A percentile compares a stretch with the other conserved stretches of the same genome.
phyloP scores from a whole-genome alignment of 2,329 filamentous ascomycete genomes.

The Sphaceloma murrayae region DNA sequence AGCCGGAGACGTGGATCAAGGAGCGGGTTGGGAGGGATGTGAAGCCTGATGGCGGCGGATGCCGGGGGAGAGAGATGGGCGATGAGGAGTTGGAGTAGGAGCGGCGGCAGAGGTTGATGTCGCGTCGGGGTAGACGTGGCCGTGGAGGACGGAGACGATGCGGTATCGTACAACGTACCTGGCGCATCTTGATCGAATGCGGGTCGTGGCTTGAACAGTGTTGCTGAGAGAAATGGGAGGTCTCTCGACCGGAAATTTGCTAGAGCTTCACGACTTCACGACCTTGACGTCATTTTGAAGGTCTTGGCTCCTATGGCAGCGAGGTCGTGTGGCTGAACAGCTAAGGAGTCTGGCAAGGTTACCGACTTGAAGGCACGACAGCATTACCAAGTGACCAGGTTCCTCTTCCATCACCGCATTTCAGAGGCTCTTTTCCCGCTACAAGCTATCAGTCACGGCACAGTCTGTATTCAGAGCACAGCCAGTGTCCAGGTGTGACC shows the following conservation, averaged over 20 bases:
- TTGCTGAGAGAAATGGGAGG: neutral
- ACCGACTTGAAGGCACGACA: too few species aligned
- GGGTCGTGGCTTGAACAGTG: too few species aligned
- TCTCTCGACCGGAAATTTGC: neutral
- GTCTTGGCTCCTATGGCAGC: neutral
- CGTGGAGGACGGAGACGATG: neutral
- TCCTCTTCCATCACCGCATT: too few species aligned
- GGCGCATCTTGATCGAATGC: too few species aligned
- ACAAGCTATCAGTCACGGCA: too few species aligned
- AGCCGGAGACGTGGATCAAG: conserved; percentile 68
- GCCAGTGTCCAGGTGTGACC: too few species aligned
- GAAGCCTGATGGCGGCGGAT: conserved; percentile 44
- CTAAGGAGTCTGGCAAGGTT: too few species aligned
- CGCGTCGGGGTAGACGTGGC: neutral
- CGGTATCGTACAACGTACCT: neutral
- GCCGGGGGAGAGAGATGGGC: conserved; percentile 27
- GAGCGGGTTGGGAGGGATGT: conserved; percentile 59
- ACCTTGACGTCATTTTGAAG: conserved; percentile 9
- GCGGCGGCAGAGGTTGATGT: neutral
- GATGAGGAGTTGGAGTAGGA: neutral
- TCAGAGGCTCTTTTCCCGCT: too few species aligned
- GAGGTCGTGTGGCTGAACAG: too few species aligned
- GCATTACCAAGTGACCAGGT: neutral
- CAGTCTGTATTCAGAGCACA: too few species aligned
- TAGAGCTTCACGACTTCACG: neutral